Conservation (phyloP, 2,329 filamentous ascomycete genomes). For the Elsinoe ampelina region DNA sequence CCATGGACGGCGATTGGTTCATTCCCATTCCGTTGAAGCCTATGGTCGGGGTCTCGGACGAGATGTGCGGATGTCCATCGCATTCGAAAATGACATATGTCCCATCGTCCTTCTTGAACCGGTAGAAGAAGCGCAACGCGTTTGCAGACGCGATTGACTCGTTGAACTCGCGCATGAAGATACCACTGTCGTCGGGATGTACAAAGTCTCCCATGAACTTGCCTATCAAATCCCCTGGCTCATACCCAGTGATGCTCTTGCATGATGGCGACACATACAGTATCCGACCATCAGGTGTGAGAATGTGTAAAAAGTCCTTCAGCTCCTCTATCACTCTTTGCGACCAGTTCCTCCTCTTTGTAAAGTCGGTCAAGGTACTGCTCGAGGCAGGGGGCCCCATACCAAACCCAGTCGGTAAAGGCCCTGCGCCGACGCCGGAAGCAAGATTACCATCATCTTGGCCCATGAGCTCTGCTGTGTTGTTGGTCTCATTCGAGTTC, state of each 20-base stretch:
- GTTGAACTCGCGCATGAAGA: conserved; percentile 81
- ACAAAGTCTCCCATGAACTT: conserved; percentile 72
- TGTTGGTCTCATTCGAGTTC: conserved; percentile 17
- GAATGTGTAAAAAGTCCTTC: conserved; percentile 77
- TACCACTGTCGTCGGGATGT: conserved; percentile 72
- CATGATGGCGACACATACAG: conserved; percentile 78
- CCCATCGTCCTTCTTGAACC: conserved; percentile 66
- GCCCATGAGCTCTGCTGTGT: conserved; percentile 18
- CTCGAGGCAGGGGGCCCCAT: conserved; percentile 34
- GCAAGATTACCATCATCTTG: conserved; percentile 24
- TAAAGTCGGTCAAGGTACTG: conserved; percentile 56
- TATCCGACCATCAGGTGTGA: conserved; percentile 75
- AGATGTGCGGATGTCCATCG: conserved; percentile 85
- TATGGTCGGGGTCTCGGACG: conserved; percentile 45
- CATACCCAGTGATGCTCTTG: conserved; percentile 65
- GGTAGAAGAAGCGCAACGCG: conserved; percentile 73
- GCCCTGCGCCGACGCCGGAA: conserved; percentile 44
- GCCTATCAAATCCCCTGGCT: conserved; percentile 59
- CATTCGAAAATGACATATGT: conserved; percentile 76
- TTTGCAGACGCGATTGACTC: conserved; percentile 78
- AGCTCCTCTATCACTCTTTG: conserved; percentile 83
- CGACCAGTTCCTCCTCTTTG: conserved; percentile 67
- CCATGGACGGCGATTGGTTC: conserved; percentile 40
- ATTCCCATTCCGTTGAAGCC: conserved; percentile 12
- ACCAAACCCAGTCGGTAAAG: conserved; percentile 47